Evolutionary conservation across 2,329 filamentous ascomycete genomes (phyloP), one percentile per base, ranked within the genome.

Genomic region (Paramyrothecium roridum): DNA sequence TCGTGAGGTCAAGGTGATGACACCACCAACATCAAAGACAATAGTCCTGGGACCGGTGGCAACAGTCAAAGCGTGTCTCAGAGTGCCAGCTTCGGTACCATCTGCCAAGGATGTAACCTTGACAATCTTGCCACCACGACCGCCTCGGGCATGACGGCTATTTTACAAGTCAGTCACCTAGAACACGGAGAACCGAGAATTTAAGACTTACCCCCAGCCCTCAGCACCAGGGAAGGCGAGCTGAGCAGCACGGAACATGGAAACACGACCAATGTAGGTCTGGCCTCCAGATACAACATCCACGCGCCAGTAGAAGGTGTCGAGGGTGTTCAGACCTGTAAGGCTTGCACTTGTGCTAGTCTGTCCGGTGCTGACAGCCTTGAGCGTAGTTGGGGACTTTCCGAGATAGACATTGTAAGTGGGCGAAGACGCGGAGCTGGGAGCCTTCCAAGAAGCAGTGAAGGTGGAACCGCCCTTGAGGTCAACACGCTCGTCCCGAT

Each of bases 21-120:
- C 67, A 3, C 78, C 78, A 8, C 76, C 76, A 1, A 79, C 70
- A 1, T 75, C 72, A 57, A 80, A 80, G 2, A 78, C 74, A 12
- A 80, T 67, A 19, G 74, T 78, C 8, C 77, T 74, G 33, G 76
- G 71, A 34, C 76, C 54, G 56, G 71, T 62, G 21, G 71, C 71
- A 37, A 80, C 67, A 13, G 68, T 69, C 23, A 74, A 62, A 1
- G 71, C 71, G 16, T 73, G 66, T 19, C 71, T 65, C 7, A 74
- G 62, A 0, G 70, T 73, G 7, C 71, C 71, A 8, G 59, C 54
- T 2, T 65, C 66, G 12, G 55, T 54, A 13, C 50, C 65, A 50
- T 70, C 71, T 46, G 67, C 65, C 2, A 74, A 65, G 26, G 67
- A 70, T 2, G 69, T 73, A 13, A 74, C 70, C 21, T 74, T 70